Base-by-base conservation (phyloP, 2,329 filamentous ascomycete species). In the Paraphaeosphaeria sporulosa region DNA sequence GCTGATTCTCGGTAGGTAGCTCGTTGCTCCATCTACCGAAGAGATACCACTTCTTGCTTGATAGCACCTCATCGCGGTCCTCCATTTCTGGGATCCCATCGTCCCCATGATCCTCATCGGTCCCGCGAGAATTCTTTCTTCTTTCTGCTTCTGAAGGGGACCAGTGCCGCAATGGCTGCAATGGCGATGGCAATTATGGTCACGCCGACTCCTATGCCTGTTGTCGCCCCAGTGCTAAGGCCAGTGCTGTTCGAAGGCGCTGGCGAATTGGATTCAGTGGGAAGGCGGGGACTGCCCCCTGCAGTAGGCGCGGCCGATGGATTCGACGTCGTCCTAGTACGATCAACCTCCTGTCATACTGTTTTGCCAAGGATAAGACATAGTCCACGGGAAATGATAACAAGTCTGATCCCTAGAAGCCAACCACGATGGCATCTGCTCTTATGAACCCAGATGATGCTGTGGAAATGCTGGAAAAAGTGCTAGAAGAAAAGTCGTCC, bases 361-460 rank as follows among this genome's bases (percentile, higher is more conserved):
- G 38, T 13, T 25, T 8, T 23, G 36, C 36, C 34, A 55, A 25
- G 17, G 52, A 55, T 1, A 40, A 55, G 21, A 34, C 38, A n/a
- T 55, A 55, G 17, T 46, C 52, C 40, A 23, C 42, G 4, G 52
- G 40, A 30, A 55, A 55, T 3, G 42, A 12, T 7, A 23, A 32
- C 2, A 55, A 17, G 21, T 55, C 52, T 32, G 32, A 7, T 30
- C n/a, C 13, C 30, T 46, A 4, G 19, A 36, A 55, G 25, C 12
- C 52, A n/a, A 55, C 52, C 21, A 55, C 52, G 38, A 55, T 46
- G 12, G 52, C 40, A 23, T 55, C 52, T 12, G 36, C 38, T 7
- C 21, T 40, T 46, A 46, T 23, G 8, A 55, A 12, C 10, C 52
- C 52, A 7, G 42, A 25, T 46, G 40, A 46, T 12, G 21, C 40